Evolutionary conservation across 352 stramenopile species (phyloP).

Genomic region (Phytophthora fragariaefolia): DNA sequence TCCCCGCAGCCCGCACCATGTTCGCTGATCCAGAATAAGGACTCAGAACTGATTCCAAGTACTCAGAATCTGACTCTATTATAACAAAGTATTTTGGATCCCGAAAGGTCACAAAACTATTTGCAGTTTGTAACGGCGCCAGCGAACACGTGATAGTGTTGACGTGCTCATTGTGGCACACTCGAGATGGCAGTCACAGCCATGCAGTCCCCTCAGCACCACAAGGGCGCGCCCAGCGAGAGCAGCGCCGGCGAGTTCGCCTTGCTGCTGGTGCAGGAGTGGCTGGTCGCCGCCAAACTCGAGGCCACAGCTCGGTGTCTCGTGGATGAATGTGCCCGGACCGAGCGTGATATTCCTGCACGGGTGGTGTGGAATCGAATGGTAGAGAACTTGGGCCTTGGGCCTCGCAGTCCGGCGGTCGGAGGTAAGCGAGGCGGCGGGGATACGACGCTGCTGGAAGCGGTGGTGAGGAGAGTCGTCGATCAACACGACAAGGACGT

Average conservation of each 20-base stretch:
- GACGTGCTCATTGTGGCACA: conserved; percentile 11
- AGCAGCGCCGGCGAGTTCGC: conserved; percentile 19
- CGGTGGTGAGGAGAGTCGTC: conserved; percentile 12
- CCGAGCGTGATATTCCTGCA: conserved; percentile 22
- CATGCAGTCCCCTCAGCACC: neutral
- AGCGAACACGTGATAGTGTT: neutral
- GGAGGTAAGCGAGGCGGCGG: conserved; percentile 18
- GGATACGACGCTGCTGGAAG: conserved; percentile 25
- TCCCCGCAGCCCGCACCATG: neutral
- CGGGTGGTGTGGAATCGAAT: conserved; percentile 30
- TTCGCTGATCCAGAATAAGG: neutral
- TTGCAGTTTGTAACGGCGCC: neutral
- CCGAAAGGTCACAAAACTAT: conserved; percentile 8
- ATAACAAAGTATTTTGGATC: neutral
- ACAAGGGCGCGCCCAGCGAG: conserved; percentile 3
- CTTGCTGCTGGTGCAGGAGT: conserved; percentile 57
- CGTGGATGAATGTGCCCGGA: conserved; percentile 42
- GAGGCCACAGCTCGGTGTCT: conserved; percentile 46
- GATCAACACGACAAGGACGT: conserved; percentile 34
- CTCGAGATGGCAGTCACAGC: conserved; percentile 18
- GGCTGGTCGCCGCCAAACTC: conserved; percentile 45
- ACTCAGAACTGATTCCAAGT: neutral
- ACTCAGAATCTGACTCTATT: too few relatives aligned
- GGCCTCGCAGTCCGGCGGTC: conserved; percentile 18
- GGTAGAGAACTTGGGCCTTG: conserved; percentile 26